Base-by-base conservation (phyloP, 352 stramenopile genomes). In the Pythium pyrilobum region DNA sequence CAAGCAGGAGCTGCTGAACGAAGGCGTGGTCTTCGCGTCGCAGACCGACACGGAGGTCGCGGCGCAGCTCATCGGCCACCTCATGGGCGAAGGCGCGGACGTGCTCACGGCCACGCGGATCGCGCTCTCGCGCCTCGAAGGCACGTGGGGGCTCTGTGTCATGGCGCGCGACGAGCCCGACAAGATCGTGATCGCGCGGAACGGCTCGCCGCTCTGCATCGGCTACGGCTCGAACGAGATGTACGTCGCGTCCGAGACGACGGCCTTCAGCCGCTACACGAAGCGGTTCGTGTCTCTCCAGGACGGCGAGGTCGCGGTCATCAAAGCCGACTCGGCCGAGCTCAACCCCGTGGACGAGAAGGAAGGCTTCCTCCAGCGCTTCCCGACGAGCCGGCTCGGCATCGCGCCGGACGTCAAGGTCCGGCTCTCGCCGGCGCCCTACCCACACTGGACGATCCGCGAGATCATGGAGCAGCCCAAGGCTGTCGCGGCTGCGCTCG, bases 41-140 rank as follows among this genome's bases (percentile, higher is more conserved):
- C 87, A 99, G 65, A 99, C 97, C 2, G 97, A 99, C 73, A 99
- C 96, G 2, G 97, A 99, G 72, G 96, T 99, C 42, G 97, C 98
- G 44, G 95, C 89, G 15, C 97, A 99, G 60, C 74, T 99, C 15
- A 98, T 99, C 60, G 96, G 96, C 3, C 67, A 91, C 59, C 71
- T 94, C 56, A 90, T 96, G 86, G 82, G 82, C 28, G 74, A 93
- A 62, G 72, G 79, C 38, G 73, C 75, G 2, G 87, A 96, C 40
- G 65, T 89, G 42, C 65, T 96, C 5, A 91, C 81, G 34, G 95
- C 95, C n/a, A 97, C 92, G 9, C 74, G 95, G 44, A 77, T 95
- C 36, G 92, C 92, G 7, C 62, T 98, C 18, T 70, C 81, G 25
- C 77, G 81, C 33, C 95, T 97, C 33, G 95, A 98, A 81, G 96